Conservation (phyloP, 345 rosid species). For the Cardamine resedifolia region DNA sequence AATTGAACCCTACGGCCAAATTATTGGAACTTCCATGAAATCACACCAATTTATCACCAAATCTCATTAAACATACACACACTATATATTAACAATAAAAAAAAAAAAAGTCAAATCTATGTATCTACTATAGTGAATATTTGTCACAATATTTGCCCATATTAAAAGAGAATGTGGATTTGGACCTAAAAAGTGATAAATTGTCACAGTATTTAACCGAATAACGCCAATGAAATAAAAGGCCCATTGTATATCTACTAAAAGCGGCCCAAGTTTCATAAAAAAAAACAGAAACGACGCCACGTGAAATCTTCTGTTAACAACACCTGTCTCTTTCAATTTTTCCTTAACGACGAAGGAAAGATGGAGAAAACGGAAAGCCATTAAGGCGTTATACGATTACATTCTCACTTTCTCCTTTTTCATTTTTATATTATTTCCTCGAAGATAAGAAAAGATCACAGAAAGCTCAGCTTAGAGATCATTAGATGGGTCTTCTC, state of each 20-base stretch:
- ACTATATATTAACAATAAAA: too few species aligned
- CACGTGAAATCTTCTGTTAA: not conserved
- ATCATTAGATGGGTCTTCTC: conserved; percentile 70
- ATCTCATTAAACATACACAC: not conserved
- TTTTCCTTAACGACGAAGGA: conserved; percentile 33
- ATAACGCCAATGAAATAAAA: not conserved
- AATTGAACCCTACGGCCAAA: not conserved
- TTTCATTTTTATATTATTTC: not conserved
- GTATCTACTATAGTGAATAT: too few species aligned
- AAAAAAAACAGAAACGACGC: conserved; percentile 7
- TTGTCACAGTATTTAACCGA: not conserved
- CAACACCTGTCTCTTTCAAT: conserved; percentile 13
- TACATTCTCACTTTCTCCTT: not conserved
- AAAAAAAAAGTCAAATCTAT: too few species aligned
- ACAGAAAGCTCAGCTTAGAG: not conserved
- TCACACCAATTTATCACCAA: not conserved
- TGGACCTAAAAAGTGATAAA: not conserved
- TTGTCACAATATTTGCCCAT: too few species aligned
- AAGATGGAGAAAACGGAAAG: not conserved
- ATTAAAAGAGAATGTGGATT: not conserved
- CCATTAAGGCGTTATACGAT: not conserved
- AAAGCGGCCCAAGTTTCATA: not conserved
- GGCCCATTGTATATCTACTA: not conserved
- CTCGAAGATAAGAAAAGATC: conserved; percentile 13
- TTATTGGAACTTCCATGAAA: not conserved